phyloP scores from a whole-genome alignment of 495 filamentous ascomycete species.

The Echria macrotheca region DNA sequence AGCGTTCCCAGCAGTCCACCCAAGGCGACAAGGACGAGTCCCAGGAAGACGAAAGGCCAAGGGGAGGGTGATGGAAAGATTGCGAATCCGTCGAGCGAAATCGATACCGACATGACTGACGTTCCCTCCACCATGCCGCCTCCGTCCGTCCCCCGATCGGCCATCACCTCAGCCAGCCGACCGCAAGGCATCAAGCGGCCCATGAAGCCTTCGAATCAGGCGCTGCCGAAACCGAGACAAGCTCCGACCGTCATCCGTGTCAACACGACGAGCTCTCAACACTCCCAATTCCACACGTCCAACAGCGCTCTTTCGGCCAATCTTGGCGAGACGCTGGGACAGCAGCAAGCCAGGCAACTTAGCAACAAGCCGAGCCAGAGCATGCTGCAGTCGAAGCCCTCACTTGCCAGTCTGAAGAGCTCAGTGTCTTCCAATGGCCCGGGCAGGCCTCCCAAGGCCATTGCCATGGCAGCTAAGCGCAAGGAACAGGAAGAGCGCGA shows the following conservation, averaged over 20 bases:
- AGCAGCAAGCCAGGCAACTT: conserved; percentile 37
- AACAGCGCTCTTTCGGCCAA: conserved; percentile 53
- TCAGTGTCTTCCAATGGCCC: conserved; percentile 51
- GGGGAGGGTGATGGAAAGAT: conserved; percentile 37
- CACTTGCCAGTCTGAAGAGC: conserved; percentile 63
- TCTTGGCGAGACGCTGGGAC: conserved; percentile 53
- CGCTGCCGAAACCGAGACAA: conserved; percentile 59
- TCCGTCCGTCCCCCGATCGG: conserved; percentile 49
- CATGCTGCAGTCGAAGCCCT: conserved; percentile 59
- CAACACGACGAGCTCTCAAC: conserved; percentile 62
- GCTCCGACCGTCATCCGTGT: conserved; percentile 77
- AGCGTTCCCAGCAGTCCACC: conserved; percentile 22
- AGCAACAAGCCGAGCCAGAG: conserved; percentile 63
- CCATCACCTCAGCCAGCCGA: conserved; percentile 44
- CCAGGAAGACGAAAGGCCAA: conserved; percentile 45
- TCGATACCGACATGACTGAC: conserved; percentile 47
- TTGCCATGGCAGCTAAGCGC: conserved; percentile 64
- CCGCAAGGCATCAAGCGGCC: conserved; percentile 57
- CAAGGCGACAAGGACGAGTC: conserved; percentile 45
- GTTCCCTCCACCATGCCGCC: conserved; percentile 49
- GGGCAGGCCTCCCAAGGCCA: conserved; percentile 51
- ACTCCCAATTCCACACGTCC: conserved; percentile 52
- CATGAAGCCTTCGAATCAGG: conserved; percentile 64
- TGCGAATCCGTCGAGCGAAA: conserved; percentile 32
- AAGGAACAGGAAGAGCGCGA: conserved; percentile 77